Conservation (phyloP, 2,329 filamentous ascomycete genomes). For the Tolypocladium tundrense region DNA sequence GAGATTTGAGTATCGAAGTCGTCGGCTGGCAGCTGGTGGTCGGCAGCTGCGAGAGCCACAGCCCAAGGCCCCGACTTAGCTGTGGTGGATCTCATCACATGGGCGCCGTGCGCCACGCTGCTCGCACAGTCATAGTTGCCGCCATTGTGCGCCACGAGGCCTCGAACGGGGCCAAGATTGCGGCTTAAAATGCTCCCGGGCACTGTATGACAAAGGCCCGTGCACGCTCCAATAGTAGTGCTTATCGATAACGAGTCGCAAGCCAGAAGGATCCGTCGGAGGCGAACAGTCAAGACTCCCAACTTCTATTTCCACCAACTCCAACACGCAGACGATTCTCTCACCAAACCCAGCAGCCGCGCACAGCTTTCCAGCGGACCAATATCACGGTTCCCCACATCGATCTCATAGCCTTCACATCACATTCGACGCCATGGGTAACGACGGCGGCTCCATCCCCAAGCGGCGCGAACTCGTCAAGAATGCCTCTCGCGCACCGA, state of each 20-base stretch:
- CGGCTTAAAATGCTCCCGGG: not conserved
- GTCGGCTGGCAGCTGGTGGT: not conserved
- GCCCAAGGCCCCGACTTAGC: not conserved
- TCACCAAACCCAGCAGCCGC: not conserved
- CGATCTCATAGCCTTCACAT: too few relatives aligned
- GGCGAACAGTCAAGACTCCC: not conserved
- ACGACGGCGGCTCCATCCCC: conserved; percentile 94
- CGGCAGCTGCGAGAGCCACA: not conserved
- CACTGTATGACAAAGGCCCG: not conserved
- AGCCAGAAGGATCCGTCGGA: not conserved
- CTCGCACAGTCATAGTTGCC: not conserved
- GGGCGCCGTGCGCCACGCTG: conserved; percentile 3
- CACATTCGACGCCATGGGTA: conserved; percentile 62
- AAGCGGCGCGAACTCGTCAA: conserved; percentile 94
- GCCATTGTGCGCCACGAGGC: not conserved
- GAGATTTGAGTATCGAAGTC: not conserved
- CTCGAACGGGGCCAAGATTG: not conserved
- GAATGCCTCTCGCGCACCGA: conserved; percentile 74
- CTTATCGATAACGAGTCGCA: not conserved
- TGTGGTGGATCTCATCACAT: conserved; percentile 1
- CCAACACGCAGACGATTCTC: not conserved
- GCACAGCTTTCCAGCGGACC: too few relatives aligned
- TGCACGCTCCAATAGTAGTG: not conserved
- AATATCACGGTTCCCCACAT: not conserved
- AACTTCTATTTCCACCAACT: not conserved